Percentiles rank a stretch among this genome's conserved stretches.
These are phyloP conservation scores for Xylaria multiplex DNA, from an alignment of 2,329 filamentous ascomycete genomes.

Conservation along the genomic window DNA sequence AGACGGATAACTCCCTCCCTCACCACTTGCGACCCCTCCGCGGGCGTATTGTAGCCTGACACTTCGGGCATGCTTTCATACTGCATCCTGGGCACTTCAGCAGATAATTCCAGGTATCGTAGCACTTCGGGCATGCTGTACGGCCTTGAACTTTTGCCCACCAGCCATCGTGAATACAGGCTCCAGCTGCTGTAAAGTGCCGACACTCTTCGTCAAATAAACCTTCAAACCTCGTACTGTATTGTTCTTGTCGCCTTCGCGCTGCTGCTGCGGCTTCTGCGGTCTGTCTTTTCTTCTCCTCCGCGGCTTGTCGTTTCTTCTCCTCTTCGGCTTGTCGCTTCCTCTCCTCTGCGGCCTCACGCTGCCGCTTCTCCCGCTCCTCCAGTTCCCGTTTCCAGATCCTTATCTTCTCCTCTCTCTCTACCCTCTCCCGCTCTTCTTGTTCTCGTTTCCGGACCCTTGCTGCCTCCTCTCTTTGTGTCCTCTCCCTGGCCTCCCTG, in stretches of 20 bases:
- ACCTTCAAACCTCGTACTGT: not conserved
- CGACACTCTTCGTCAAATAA: not conserved
- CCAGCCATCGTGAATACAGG: constrained; percentile 21
- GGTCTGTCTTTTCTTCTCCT: not conserved
- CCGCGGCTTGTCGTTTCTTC: not conserved
- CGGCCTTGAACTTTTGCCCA: constrained; percentile 16
- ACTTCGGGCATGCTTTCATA: constrained; percentile 20
- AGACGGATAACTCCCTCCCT: no score
- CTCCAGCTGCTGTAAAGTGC: not conserved
- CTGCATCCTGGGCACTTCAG: constrained; percentile 18
- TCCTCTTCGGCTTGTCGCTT: not conserved
- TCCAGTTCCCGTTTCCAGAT: not conserved
- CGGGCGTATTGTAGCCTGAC: constrained; percentile 6
- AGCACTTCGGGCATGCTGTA: constrained; percentile 7
- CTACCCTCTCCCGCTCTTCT: not conserved
- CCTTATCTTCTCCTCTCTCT: constrained; percentile 3
- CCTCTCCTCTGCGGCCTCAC: constrained; percentile 2
- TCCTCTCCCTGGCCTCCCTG: constrained; percentile 2
- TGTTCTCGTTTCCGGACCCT: constrained; percentile 1
- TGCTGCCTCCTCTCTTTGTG: constrained; percentile 9
- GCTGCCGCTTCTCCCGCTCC: not conserved
- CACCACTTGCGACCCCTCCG: not conserved
- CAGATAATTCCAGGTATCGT: constrained; percentile 16
- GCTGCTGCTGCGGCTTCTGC: not conserved
- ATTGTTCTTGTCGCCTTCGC: constrained; percentile 15